Base-by-base conservation (phyloP, 768 basidiomycete genomes). In the Rhodosporidiobolus sp. region DNA sequence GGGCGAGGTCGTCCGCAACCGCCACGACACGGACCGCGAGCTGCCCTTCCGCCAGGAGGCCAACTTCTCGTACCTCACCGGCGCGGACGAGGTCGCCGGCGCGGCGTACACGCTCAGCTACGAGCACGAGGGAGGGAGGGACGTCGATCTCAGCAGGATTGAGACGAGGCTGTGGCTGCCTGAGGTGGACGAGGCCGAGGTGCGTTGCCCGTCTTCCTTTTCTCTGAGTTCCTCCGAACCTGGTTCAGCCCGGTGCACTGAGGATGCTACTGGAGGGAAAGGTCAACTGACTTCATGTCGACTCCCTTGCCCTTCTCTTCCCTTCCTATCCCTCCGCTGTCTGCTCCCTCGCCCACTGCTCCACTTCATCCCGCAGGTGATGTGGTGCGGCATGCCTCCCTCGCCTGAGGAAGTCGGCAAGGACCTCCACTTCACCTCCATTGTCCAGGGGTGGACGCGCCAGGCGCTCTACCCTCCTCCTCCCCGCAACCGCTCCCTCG, bases 381-480 rank as follows among this genome's bases (percentile, higher is more conserved):
- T 96, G 88, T 97, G 94, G 94, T 89, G 88, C 11, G 87, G 90
- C 5, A 87, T 92, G 24, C 92, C 93, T 0, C 88, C 88, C 0
- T 87, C 90, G 0, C 82, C 89, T 1, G 81, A 86, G 26, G 84
- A 86, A 43, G 87, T 87, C 5, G 83, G 85, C 16, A 45, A 58
- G n/a, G 35, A 48, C 45, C 63, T 76, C 32, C 38, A 56, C 54
- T 60, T 73, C 43, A 65, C 69, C 1, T 48, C 52, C 35, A 73
- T 76, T 58, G 43, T 56, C 57, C 58, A 52, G 16, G 72, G 72
- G 4, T 76, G 75, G 75, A 70, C 69, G 2, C 63, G 62, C 12
- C 43, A 54, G 19, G 46, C 65, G 10, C 69, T 76, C 19, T 69
- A 53, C 61, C 71, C 75, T 60, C 62, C 70, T 22, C 67, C 61